Evolutionary conservation across 495 filamentous ascomycete species (phyloP).

Genomic region (Aspergillus wentii): DNA sequence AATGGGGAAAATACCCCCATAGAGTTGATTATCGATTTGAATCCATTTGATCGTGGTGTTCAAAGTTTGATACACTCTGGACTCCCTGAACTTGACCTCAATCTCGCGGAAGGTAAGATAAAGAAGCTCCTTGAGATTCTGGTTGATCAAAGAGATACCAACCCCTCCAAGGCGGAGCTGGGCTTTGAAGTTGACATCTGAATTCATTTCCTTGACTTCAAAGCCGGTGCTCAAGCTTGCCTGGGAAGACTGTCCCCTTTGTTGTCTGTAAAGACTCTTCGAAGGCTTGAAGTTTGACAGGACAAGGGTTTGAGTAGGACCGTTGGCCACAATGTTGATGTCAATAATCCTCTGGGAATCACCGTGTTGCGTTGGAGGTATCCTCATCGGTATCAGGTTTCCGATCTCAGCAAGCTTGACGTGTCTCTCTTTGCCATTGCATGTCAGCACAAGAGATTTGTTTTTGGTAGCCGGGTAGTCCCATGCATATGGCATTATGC

Average conservation of each 20-base stretch:
- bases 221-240: constrained; percentile 65
- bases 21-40: constrained; percentile 97
- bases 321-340: constrained; percentile 90
- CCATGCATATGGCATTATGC: constrained; percentile 99
- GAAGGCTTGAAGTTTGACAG: constrained; percentile 92
- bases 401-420: constrained; percentile 95
- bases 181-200: constrained; percentile 79
- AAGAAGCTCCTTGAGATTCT: constrained; percentile 83
- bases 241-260: constrained; percentile 50
- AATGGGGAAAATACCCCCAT: constrained; percentile 96
- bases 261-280: constrained; percentile 92
- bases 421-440: constrained; percentile 75
- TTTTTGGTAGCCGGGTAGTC: constrained; percentile 96
- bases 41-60: constrained; percentile 94
- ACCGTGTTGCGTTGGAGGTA: constrained; percentile 53
- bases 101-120: constrained; percentile 94
- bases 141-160: constrained; percentile 89
- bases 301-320: constrained; percentile 89
- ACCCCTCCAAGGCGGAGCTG: constrained; percentile 85
- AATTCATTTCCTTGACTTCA: constrained; percentile 88
- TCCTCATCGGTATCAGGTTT: constrained; percentile 85
- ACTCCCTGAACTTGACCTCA: constrained; percentile 85
- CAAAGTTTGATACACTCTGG: constrained; percentile 85
- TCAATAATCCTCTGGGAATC: constrained; percentile 78
- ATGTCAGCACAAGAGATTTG: constrained; percentile 81